A percentile compares a stretch with the other conserved stretches of the same genome.
These are phyloP conservation scores for Teratosphaeria gauchensis DNA, from an alignment of 2,329 filamentous ascomycete species.

Conservation along the genomic window DNA sequence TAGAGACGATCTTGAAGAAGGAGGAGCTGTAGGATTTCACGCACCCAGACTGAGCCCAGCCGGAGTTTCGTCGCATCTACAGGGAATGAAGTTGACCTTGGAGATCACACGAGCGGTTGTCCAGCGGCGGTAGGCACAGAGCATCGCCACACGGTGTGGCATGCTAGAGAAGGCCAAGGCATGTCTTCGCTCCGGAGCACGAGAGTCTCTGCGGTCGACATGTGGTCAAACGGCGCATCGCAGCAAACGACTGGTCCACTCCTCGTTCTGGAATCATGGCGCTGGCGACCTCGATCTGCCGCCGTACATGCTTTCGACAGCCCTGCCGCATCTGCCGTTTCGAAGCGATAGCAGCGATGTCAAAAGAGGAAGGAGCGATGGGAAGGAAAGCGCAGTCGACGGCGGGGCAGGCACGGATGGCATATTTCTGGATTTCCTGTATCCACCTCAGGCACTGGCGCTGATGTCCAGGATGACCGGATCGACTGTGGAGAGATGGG, in stretches of 20 bases:
- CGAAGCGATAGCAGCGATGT: conserved; percentile 4
- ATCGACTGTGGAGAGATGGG: conserved; percentile 15
- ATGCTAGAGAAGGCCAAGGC: conserved; percentile 52
- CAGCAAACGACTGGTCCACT: conserved; percentile 43
- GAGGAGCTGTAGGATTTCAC: background rate
- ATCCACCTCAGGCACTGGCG: conserved; percentile 36
- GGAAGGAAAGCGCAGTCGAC: background rate
- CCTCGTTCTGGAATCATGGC: conserved; percentile 47
- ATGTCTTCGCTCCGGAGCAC: conserved; percentile 50
- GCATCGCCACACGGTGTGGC: conserved; percentile 21
- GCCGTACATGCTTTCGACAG: conserved; percentile 12
- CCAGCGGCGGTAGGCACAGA: background rate
- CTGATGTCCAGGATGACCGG: conserved; percentile 19
- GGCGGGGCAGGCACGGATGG: conserved; percentile 1
- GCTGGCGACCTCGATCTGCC: conserved; percentile 37
- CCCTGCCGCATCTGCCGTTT: conserved; percentile 5
- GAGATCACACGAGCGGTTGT: background rate
- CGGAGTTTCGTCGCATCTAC: background rate
- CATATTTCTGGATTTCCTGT: conserved; percentile 38
- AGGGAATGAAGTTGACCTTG: background rate
- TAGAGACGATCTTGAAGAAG: background rate
- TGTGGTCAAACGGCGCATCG: conserved; percentile 28
- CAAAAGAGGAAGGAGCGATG: background rate
- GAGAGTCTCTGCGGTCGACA: conserved; percentile 35
- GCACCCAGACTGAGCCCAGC: background rate